Evolutionary conservation across 345 rosid species (phyloP).

Genomic region (Limnanthes douglasii): DNA sequence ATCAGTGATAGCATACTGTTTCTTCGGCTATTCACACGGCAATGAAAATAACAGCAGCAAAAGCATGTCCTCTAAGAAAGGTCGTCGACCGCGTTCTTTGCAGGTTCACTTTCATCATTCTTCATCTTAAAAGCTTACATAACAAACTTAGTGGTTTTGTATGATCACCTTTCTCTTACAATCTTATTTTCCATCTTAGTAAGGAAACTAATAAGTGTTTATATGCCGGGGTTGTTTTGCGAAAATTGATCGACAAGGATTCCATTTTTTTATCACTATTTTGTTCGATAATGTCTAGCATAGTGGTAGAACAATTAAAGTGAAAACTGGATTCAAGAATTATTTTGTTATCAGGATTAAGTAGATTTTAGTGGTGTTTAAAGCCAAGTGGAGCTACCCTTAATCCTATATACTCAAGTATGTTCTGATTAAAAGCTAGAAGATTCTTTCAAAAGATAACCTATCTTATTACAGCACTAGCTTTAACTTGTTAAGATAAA

Average conservation of each 20-base stretch:
- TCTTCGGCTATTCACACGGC: constrained; percentile 34
- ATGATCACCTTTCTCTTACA: neutral
- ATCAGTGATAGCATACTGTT: constrained; percentile 39
- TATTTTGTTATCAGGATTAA: neutral
- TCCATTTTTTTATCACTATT: no score
- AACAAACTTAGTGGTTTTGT: neutral
- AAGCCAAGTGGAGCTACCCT: constrained; percentile 5
- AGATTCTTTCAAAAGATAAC: constrained; percentile 7
- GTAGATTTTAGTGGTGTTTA: neutral
- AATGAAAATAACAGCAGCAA: constrained; percentile 11
- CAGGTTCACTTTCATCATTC: constrained; percentile 35
- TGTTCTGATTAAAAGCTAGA: constrained; percentile 1
- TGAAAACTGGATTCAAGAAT: no score
- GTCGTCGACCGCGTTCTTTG: constrained; percentile 66
- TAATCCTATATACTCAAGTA: constrained; percentile 12
- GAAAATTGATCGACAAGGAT: no score
- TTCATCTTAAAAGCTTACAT: constrained; percentile 2
- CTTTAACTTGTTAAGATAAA: no score
- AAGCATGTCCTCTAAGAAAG: constrained; percentile 36
- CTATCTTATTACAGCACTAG: constrained; percentile 1
- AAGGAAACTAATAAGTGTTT: constrained; percentile 2
- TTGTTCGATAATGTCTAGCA: no score
- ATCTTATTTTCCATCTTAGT: constrained; percentile 1
- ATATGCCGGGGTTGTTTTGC: no score
- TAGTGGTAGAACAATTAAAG: no score